Evolutionary conservation across 2,329 filamentous ascomycete genomes (phyloP).

Genomic region (Colletotrichum nymphaeae): DNA sequence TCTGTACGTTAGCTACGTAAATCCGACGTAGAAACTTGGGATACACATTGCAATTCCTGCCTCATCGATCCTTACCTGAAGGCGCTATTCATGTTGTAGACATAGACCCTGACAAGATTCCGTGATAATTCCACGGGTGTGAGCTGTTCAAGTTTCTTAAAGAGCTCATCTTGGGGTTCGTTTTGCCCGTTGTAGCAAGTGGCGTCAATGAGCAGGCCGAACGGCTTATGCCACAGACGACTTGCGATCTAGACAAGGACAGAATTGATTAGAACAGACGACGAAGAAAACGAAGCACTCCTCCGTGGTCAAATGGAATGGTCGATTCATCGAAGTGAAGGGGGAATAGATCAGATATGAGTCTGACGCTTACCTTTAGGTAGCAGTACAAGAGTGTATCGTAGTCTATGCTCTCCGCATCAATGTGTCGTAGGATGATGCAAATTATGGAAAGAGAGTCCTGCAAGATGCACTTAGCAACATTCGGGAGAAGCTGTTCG

Average conservation of each 20-base stretch:
- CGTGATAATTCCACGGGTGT: slow-evolving; percentile 70
- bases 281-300: not conserved
- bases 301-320: not conserved
- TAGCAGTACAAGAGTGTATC: slow-evolving; percentile 76
- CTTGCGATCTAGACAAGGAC: slow-evolving; percentile 68
- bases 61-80: slow-evolving; percentile 61
- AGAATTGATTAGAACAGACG: not conserved
- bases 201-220: slow-evolving; percentile 75
- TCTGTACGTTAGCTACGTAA: not conserved
- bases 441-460: slow-evolving; percentile 77
- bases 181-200: slow-evolving; percentile 77
- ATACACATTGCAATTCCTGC: not conserved
- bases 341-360: not conserved
- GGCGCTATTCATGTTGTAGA: slow-evolving; percentile 80
- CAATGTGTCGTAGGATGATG: slow-evolving; percentile 75
- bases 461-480: slow-evolving; percentile 44
- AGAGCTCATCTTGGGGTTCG: slow-evolving; percentile 73
- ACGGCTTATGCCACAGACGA: slow-evolving; percentile 76
- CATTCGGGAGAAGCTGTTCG: not conserved
- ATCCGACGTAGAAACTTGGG: not conserved
- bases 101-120: slow-evolving; percentile 71
- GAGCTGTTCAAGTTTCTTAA: slow-evolving; percentile 71
- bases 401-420: slow-evolving; percentile 72
- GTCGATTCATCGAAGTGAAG: not conserved
- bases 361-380: slow-evolving; percentile 63